A percentile compares a stretch with the other conserved stretches of the same genome.
phyloP scores from a whole-genome alignment of 306 rosid genomes.

The Alnus glutinosa region DNA sequence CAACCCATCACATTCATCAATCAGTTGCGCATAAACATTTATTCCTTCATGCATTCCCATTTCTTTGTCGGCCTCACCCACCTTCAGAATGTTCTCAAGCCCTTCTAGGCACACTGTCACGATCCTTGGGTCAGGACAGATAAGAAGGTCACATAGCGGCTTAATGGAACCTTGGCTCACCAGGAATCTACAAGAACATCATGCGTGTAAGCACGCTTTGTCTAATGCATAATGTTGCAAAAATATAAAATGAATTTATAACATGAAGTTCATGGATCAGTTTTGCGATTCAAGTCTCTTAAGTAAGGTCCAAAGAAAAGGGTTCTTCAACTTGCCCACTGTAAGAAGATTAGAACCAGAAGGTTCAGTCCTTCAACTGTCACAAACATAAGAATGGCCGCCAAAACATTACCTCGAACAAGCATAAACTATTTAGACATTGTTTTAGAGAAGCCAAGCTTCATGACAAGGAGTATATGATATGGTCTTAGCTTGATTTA shows the following conservation, averaged over 20 bases:
- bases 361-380: neutral
- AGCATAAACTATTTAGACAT: neutral
- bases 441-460: neutral
- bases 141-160: conserved; percentile 58
- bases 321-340: neutral
- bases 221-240: conserved; percentile 1
- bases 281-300: neutral
- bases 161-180: conserved; percentile 60
- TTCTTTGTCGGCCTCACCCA: conserved; percentile 67
- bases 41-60: conserved; percentile 50
- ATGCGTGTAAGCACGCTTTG: conserved; percentile 4
- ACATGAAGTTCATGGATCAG: neutral
- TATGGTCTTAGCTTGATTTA: no score
- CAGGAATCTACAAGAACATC: conserved; percentile 40
- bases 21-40: conserved; percentile 47
- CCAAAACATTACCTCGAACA: neutral
- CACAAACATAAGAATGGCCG: neutral
- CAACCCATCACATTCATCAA: conserved; percentile 60
- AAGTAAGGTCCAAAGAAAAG: neutral
- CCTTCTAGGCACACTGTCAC: conserved; percentile 65
- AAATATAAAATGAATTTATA: neutral
- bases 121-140: conserved; percentile 54
- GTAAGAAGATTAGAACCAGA: neutral
- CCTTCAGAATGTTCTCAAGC: conserved; percentile 62
- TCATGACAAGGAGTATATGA: no score